Evolutionary conservation across 177 flowering plant genomes (phyloP).

Genomic region (Vitis hybrid): DNA sequence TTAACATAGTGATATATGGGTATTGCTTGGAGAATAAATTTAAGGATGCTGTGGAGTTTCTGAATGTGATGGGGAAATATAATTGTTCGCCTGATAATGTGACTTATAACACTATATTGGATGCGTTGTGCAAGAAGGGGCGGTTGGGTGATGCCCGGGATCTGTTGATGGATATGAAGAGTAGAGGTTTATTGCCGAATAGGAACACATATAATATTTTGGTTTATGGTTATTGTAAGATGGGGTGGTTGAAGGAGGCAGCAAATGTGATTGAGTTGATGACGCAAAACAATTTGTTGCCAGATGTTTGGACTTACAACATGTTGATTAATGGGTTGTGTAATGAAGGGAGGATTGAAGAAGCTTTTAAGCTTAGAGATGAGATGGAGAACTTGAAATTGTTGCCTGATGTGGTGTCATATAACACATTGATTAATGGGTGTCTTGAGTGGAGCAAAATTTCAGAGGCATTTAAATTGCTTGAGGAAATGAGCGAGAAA

Average conservation of each 20-base stretch:
- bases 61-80: conserved; percentile 42
- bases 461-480: conserved; percentile 35
- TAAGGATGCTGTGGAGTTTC: conserved; percentile 47
- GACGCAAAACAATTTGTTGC: conserved; percentile 36
- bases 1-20: conserved; percentile 72
- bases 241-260: conserved; percentile 57
- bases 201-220: conserved; percentile 51
- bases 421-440: conserved; percentile 58
- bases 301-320: conserved; percentile 62
- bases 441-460: conserved; percentile 28
- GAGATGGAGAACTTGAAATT: conserved; percentile 53
- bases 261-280: conserved; percentile 48
- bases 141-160: conserved; percentile 42
- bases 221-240: conserved; percentile 54
- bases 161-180: conserved; percentile 54
- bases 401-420: conserved; percentile 54
- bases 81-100: conserved; percentile 48
- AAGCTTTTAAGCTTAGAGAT: conserved; percentile 42
- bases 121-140: conserved; percentile 48
- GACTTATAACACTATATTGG: conserved; percentile 51
- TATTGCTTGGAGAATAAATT: conserved; percentile 57
- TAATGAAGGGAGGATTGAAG: conserved; percentile 39
- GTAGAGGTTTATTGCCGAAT: conserved; percentile 44
- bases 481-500: conserved; percentile 45
- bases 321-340: conserved; percentile 53